Evolutionary conservation across 192 early-diverging fungal species (phyloP).

Genomic region (Geosiphon pyriformis): DNA sequence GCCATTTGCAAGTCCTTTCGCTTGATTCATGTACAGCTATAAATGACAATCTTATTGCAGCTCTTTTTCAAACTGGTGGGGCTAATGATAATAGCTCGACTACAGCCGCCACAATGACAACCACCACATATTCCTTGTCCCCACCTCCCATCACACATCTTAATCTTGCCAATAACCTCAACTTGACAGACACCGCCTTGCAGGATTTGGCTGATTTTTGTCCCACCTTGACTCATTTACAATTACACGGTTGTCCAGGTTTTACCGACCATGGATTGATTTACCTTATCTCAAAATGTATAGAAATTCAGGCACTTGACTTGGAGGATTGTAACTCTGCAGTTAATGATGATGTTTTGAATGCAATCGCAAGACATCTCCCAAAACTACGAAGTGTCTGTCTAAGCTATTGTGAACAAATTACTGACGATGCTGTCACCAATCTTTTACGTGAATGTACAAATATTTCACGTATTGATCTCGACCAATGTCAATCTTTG

Average conservation of each 20-base stretch:
- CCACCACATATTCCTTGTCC: too few relatives aligned
- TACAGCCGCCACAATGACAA: too few relatives aligned
- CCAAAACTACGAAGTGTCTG: constrained; percentile 27
- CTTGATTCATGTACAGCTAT: not conserved
- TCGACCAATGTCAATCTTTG: constrained; percentile 8
- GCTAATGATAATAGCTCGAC: too few relatives aligned
- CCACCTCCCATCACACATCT: constrained; percentile 25
- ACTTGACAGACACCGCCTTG: constrained; percentile 27
- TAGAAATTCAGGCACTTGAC: constrained; percentile 27
- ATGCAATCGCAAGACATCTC: constrained; percentile 29
- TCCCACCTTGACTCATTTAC: constrained; percentile 29
- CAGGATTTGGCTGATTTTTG: constrained; percentile 16
- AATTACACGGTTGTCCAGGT: constrained; percentile 30
- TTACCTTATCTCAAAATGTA: constrained; percentile 22
- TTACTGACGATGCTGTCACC: constrained; percentile 33
- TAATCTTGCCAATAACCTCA: constrained; percentile 32
- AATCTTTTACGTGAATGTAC: constrained; percentile 22
- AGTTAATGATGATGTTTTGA: constrained; percentile 30
- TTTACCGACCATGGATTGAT: constrained; percentile 33
- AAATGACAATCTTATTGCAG: not conserved
- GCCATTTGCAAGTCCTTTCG: not conserved
- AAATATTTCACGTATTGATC: constrained; percentile 1
- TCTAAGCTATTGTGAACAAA: constrained; percentile 35
- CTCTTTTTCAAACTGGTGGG: too few relatives aligned
- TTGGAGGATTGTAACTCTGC: constrained; percentile 32